phyloP scores from a whole-genome alignment of 2,329 filamentous ascomycete genomes.

The Penicillium vulpinum region DNA sequence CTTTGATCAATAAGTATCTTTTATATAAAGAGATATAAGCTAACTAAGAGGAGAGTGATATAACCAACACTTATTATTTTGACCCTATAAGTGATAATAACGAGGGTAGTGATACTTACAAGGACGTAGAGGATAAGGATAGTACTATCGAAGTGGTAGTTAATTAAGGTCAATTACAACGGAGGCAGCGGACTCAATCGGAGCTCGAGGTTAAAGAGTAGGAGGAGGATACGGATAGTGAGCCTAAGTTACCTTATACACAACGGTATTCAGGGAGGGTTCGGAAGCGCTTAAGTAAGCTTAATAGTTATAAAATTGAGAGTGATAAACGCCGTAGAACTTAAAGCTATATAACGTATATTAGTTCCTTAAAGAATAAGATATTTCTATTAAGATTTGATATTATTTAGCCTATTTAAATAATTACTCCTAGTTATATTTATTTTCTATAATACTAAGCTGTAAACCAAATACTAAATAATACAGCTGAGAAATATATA shows the following conservation, averaged over 20 bases:
- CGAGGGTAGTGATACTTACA: background rate
- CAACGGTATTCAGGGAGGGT: too few species aligned
- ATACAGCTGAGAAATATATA: background rate
- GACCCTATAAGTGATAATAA: background rate
- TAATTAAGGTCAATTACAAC: background rate
- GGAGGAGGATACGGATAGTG: too few species aligned
- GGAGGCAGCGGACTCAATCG: background rate
- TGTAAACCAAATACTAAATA: conserved; percentile 1
- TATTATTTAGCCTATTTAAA: background rate
- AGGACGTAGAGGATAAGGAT: background rate
- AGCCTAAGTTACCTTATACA: too few species aligned
- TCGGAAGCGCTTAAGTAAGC: too few species aligned
- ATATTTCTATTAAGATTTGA: background rate
- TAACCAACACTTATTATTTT: background rate
- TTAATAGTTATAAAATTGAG: too few species aligned
- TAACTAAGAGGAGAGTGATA: background rate
- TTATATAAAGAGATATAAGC: background rate
- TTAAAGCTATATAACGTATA: background rate
- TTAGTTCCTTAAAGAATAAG: background rate
- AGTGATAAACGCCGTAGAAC: background rate
- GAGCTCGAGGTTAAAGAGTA: too few species aligned
- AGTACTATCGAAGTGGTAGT: background rate
- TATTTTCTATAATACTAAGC: background rate
- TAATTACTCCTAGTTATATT: background rate
- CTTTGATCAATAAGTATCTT: background rate